Evolutionary conservation across 495 filamentous ascomycete species (phyloP), one percentile per base, ranked within the genome.

Genomic region (Xylaria cubensis): DNA sequence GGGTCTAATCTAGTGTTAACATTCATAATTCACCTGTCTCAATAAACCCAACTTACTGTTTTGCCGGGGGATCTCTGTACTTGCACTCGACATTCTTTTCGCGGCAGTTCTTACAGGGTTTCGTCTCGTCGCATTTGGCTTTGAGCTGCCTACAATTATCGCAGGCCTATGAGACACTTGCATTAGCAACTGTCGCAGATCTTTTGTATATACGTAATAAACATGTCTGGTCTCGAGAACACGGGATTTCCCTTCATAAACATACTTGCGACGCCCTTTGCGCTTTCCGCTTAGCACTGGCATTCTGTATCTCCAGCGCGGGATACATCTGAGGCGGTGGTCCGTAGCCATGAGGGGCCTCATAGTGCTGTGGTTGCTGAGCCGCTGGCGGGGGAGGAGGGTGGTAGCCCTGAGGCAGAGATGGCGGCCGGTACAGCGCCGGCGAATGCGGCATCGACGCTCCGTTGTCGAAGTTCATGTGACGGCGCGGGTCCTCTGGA

Each of bases 61-160:
- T 91, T 34, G 89, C 89, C 17, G 88, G 88, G 7, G 90, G 87
- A 66, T 91, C 90, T 34, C 89, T 86, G 76, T 92, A 92, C 75
- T 86, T 85, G 80, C 90, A 92, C 26, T 87, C 83, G 9, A 88
- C 79, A 55, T 83, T 84, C 73, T 89, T 89, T 70, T 89, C 87
- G 63, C 83, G 83, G 72, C 87, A 89, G 53, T 84, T 87, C 51
- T 84, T 85, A 74, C 87, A 89, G 3, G 87, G 90, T 78, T 86
- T 90, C 65, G 83, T 83, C 82, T 92, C 90, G 70, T 92, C 89
- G 77, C 90, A 92, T 80, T 91, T 92, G 36, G 90, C 90, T 77
- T 92, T 92, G n/a, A 91, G 83, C 65, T 85, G 81, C 62, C 90
- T 85, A 80, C 90, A 92, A 75, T 86, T 86, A 73, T 92, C 90